Percentiles rank a stretch among this genome's conserved stretches.
Evolutionary conservation across 768 basidiomycete genomes (phyloP).

Genomic region (Mycena amicta): DNA sequence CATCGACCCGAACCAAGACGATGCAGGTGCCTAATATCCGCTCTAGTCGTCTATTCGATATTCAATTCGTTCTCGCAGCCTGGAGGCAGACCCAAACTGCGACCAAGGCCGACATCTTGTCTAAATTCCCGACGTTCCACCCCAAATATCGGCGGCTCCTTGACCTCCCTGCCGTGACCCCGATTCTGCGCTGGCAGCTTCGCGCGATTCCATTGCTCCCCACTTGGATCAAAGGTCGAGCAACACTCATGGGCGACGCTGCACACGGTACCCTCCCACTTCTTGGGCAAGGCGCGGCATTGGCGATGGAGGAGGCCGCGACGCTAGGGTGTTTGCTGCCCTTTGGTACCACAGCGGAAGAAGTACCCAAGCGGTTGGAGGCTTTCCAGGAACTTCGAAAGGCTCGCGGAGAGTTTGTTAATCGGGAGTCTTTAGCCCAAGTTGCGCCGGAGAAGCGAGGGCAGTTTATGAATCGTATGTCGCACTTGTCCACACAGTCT

Average conservation of each 20-base stretch:
- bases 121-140: conserved; percentile 2
- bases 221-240: conserved; percentile 12
- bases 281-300: conserved; percentile 28
- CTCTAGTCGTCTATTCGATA: too few relatives aligned
- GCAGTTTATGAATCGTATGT: too few relatives aligned
- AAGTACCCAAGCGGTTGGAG: conserved; percentile 10
- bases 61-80: background rate
- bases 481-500: too few relatives aligned
- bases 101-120: conserved; percentile 10
- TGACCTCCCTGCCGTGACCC: background rate
- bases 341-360: conserved; percentile 14
- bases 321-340: conserved; percentile 16
- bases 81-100: conserved; percentile 6
- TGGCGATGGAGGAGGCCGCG: conserved; percentile 27
- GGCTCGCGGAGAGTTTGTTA: conserved; percentile 15
- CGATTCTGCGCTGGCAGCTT: conserved; percentile 15
- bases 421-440: conserved; percentile 7
- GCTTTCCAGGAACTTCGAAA: conserved; percentile 17
- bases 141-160: conserved; percentile 12
- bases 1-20: background rate
- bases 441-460: background rate
- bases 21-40: too few relatives aligned
- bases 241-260: conserved; percentile 14
- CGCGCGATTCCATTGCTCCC: conserved; percentile 9
- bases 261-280: conserved; percentile 30